Evolutionary conservation across 2,329 filamentous ascomycete genomes (phyloP).

Genomic region (Colletotrichum lentis): DNA sequence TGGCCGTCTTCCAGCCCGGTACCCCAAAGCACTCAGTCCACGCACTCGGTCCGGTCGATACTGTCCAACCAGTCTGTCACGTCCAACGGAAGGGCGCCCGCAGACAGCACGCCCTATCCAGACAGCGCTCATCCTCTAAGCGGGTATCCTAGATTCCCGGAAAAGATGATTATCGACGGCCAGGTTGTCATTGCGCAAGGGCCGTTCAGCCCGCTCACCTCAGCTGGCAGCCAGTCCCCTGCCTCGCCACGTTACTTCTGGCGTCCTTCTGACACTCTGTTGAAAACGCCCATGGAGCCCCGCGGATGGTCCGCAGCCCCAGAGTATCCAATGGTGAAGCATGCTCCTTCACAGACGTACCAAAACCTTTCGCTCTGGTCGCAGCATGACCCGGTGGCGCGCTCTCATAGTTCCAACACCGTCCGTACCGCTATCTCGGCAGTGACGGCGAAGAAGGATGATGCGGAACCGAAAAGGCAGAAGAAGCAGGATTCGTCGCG

Average conservation of each 20-base stretch:
- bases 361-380: background rate
- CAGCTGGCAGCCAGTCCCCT: constrained; percentile 40
- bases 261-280: constrained; percentile 36
- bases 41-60: background rate
- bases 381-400: background rate
- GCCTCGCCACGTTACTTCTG: constrained; percentile 39
- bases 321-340: background rate
- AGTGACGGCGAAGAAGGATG: background rate
- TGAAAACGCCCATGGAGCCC: constrained; percentile 38
- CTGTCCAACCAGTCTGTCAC: background rate
- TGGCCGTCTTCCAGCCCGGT: constrained; percentile 1
- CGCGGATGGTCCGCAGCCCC: constrained; percentile 15
- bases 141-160: constrained; percentile 36
- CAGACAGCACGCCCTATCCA: constrained; percentile 29
- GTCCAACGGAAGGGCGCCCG: background rate
- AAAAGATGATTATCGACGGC: constrained; percentile 40
- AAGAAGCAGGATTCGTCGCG: background rate
- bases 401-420: background rate
- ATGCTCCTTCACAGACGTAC: background rate
- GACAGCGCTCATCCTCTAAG: constrained; percentile 39
- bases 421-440: background rate
- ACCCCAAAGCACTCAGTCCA: background rate
- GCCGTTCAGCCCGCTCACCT: constrained; percentile 35
- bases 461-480: background rate
- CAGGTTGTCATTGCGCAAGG: constrained; percentile 33